phyloP scores from a whole-genome alignment of 1,284 basidiomycete species.

The Ustilago crameri region DNA sequence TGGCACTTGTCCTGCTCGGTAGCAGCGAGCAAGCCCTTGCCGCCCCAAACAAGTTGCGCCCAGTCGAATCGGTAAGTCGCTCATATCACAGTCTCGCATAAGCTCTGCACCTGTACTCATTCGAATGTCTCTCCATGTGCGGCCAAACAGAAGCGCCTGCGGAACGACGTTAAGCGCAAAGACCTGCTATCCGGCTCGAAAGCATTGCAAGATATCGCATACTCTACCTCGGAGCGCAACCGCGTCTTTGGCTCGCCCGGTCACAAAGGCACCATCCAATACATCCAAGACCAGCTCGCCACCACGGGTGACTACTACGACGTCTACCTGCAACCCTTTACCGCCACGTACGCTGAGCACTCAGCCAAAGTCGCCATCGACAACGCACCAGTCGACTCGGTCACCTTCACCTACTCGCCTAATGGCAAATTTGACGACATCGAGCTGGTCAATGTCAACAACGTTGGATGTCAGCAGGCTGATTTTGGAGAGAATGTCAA shows the following conservation, averaged over 20 bases:
- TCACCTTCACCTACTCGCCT: conserved; percentile 36
- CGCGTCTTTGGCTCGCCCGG: conserved; percentile 40
- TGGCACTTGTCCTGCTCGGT: conserved; percentile 33
- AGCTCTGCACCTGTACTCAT: too few relatives aligned
- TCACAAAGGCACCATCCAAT: conserved; percentile 37
- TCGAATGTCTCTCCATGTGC: too few relatives aligned
- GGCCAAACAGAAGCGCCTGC: conserved; percentile 29
- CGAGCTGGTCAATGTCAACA: conserved; percentile 27
- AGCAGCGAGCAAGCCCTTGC: conserved; percentile 19
- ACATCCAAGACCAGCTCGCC: conserved; percentile 23
- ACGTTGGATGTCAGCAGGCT: conserved; percentile 31
- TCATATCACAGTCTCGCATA: too few relatives aligned
- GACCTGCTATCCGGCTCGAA: conserved; percentile 20
- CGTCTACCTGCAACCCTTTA: conserved; percentile 39
- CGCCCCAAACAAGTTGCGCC: conserved; percentile 18
- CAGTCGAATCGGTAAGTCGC: conserved; percentile 32
- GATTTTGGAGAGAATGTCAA: conserved; percentile 27
- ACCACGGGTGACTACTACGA: conserved; percentile 30
- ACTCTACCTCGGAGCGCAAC: conserved; percentile 26
- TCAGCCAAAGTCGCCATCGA: conserved; percentile 28
- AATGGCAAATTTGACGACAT: conserved; percentile 26
- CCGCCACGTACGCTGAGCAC: conserved; percentile 37
- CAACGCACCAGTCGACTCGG: conserved; percentile 14
- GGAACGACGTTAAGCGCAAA: conserved; percentile 32
- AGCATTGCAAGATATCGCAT: conserved; percentile 26